phyloP scores from a whole-genome alignment of 305 asterid genomes.

The Fraxinus nigra region DNA sequence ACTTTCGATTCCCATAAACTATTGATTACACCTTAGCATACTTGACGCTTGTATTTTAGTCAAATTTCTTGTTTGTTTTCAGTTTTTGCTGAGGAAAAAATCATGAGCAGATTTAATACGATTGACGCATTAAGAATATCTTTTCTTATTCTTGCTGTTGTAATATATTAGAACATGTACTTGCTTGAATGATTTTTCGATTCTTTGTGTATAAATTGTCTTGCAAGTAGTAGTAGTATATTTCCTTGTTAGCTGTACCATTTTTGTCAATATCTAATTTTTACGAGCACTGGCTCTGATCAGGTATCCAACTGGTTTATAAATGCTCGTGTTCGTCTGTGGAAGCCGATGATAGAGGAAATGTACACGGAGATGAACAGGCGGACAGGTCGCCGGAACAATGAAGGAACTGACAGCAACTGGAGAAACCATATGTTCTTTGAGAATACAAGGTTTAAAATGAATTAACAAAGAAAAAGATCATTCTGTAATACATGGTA shows the following conservation, averaged over 20 bases:
- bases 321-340: constrained; percentile 79
- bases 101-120: background rate
- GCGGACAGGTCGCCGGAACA: constrained; percentile 33
- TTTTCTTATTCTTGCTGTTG: background rate
- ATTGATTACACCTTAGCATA: background rate
- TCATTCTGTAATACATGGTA: background rate
- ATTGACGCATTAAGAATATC: background rate
- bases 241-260: background rate
- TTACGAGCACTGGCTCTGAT: background rate
- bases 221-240: background rate
- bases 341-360: constrained; percentile 95
- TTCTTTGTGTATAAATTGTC: background rate
- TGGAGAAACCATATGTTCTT: constrained; percentile 33
- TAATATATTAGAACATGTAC: background rate
- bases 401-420: constrained; percentile 33
- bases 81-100: background rate
- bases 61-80: background rate
- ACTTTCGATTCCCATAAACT: background rate
- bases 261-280: background rate
- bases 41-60: background rate
- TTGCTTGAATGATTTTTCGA: background rate
- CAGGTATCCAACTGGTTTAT: constrained; percentile 91
- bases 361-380: constrained; percentile 80
- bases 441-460: constrained; percentile 39
- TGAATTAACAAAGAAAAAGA: constrained; percentile 29